Percentiles rank a stretch among this genome's conserved stretches.
Evolutionary conservation across 371 early-diverging fungal genomes (phyloP).

Genomic region (Apophysomyces variabilis): DNA sequence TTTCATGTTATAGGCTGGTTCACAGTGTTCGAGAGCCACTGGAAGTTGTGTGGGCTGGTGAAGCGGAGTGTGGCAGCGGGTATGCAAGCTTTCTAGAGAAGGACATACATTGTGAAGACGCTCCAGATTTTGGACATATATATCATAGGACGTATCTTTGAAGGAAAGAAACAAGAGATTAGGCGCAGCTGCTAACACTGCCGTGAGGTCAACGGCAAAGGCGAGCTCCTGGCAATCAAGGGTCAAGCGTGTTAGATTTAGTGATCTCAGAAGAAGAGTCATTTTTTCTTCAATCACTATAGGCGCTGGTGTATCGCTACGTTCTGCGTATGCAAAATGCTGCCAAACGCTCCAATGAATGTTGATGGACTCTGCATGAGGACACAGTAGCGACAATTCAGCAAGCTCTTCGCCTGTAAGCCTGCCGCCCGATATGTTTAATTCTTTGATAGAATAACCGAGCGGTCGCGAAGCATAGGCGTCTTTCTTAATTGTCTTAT

Average conservation of each 20-base stretch:
- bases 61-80: constrained; percentile 5
- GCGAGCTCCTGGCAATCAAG: constrained; percentile 12
- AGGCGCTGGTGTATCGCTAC: neutral
- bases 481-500: constrained; percentile 1
- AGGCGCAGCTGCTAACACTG: constrained; percentile 21
- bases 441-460: constrained; percentile 1
- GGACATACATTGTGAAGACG: constrained; percentile 6
- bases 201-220: constrained; percentile 40
- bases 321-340: constrained; percentile 1
- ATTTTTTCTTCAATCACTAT: constrained; percentile 4
- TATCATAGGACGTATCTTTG: constrained; percentile 9
- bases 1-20: neutral
- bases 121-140: constrained; percentile 9
- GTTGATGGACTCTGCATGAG: constrained; percentile 6
- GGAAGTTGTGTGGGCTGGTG: constrained; percentile 4
- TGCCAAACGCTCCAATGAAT: constrained; percentile 11
- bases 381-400: neutral
- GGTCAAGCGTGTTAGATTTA: neutral
- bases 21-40: constrained; percentile 3
- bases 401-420: neutral
- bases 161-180: constrained; percentile 7
- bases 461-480: constrained; percentile 1
- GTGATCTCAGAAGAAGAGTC: neutral
- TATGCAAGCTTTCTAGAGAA: constrained; percentile 8
- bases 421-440: constrained; percentile 2